Evolutionary conservation across 768 basidiomycete species (phyloP).

Genomic region (Trametes cingulata): DNA sequence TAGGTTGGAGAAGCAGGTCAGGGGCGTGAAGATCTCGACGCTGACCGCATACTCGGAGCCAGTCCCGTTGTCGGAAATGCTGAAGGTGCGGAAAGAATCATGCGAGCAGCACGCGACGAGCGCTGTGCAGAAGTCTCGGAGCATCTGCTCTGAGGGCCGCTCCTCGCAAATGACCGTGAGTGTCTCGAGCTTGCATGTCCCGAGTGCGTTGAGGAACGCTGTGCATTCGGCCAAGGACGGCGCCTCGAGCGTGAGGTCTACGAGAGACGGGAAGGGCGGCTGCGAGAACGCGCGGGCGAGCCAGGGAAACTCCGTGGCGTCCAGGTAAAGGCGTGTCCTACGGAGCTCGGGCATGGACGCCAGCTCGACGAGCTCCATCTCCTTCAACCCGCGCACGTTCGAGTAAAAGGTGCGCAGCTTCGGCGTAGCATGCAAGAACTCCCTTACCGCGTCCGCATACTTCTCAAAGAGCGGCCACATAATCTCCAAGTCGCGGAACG

Average conservation of each 20-base stretch:
- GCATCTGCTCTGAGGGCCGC: neutral
- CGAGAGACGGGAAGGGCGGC: neutral
- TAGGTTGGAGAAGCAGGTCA: neutral
- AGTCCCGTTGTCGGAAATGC: neutral
- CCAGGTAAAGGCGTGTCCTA: neutral
- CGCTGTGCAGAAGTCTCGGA: neutral
- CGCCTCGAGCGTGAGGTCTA: conserved; percentile 4
- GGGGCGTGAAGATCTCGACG: neutral
- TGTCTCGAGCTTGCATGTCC: neutral
- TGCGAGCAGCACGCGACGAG: neutral
- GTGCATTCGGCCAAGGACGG: neutral
- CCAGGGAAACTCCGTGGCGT: neutral
- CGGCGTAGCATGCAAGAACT: neutral
- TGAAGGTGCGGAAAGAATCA: neutral
- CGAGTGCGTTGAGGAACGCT: neutral
- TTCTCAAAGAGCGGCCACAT: neutral
- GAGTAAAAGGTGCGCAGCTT: neutral
- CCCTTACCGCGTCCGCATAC: neutral
- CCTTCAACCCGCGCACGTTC: neutral
- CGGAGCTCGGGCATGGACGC: conserved; percentile 4
- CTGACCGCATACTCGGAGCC: neutral
- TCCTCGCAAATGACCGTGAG: neutral
- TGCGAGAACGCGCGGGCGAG: neutral
- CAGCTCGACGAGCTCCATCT: neutral
- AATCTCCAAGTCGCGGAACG: neutral